Evolutionary conservation across 2,329 filamentous ascomycete species (phyloP).

Genomic region (Diaporthe australafricana): DNA sequence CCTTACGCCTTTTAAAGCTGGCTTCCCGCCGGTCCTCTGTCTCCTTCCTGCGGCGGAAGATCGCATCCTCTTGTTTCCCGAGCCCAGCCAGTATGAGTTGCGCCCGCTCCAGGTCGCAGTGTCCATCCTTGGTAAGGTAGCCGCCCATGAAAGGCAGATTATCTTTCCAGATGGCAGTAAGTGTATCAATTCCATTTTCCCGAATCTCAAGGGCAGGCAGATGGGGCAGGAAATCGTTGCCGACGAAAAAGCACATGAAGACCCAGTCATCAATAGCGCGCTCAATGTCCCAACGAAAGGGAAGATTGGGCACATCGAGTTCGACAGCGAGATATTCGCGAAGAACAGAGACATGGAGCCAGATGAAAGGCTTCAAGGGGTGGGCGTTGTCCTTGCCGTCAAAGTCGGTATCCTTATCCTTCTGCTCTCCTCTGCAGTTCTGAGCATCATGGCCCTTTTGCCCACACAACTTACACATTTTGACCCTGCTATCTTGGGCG

Average conservation of each 20-base stretch:
- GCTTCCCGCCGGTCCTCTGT: conserved; percentile 86
- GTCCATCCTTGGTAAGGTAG: conserved; percentile 95
- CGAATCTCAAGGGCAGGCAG: conserved; percentile 97
- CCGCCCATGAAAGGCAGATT: conserved; percentile 92
- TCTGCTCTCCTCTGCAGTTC: conserved; percentile 83
- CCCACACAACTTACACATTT: conserved; percentile 88
- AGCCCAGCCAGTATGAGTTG: conserved; percentile 90
- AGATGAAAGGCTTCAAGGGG: conserved; percentile 92
- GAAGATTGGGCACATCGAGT: conserved; percentile 83
- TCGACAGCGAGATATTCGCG: conserved; percentile 94
- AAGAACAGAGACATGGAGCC: conserved; percentile 92
- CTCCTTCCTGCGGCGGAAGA: conserved; percentile 90
- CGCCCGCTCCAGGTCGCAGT: conserved; percentile 86
- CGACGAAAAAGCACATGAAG: conserved; percentile 99
- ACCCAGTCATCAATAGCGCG: conserved; percentile 97
- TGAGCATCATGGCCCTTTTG: conserved; percentile 92
- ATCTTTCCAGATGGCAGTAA: conserved; percentile 97
- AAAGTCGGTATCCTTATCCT: conserved; percentile 81
- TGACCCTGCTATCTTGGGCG: conserved; percentile 84
- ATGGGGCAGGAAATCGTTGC: conserved; percentile 98
- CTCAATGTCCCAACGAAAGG: conserved; percentile 93
- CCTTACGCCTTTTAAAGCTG: conserved; percentile 80
- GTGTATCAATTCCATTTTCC: conserved; percentile 95
- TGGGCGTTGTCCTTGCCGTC: conserved; percentile 82
- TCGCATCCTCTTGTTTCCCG: conserved; percentile 91